A percentile compares a stretch with the other conserved stretches of the same genome.
phyloP scores from a whole-genome alignment of 2,329 filamentous ascomycete species.

The Nemania sp. region DNA sequence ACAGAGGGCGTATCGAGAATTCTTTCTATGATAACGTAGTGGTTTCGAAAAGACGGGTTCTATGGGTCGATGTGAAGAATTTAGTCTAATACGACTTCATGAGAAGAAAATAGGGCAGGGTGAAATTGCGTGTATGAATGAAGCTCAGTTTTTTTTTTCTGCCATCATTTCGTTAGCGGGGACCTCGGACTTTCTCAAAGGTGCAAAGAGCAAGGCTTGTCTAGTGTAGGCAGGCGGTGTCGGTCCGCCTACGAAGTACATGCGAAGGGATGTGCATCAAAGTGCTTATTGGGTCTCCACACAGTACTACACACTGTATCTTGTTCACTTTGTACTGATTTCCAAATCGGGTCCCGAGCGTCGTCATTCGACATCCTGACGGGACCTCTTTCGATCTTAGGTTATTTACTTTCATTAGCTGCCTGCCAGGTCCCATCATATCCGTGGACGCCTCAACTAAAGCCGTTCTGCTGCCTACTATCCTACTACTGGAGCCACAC shows the following conservation, averaged over 20 bases:
- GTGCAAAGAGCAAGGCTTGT: conserved; percentile 8
- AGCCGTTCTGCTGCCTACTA: not conserved
- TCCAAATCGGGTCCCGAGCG: conserved; percentile 13
- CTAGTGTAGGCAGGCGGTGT: conserved; percentile 34
- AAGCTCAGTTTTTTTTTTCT: conserved; percentile 28
- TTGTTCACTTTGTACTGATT: not conserved
- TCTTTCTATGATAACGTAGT: no score
- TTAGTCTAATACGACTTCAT: no score
- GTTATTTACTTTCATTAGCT: conserved; percentile 13
- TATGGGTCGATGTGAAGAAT: no score
- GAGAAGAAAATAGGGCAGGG: no score
- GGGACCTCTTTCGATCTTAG: conserved; percentile 11
- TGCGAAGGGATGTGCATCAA: no score
- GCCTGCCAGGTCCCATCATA: conserved; percentile 21
- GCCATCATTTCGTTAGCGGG: conserved; percentile 19
- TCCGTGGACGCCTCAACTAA: conserved; percentile 6
- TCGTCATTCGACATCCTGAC: conserved; percentile 28
- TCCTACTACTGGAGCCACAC: not conserved
- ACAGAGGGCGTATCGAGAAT: not conserved
- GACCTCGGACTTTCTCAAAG: conserved; percentile 5
- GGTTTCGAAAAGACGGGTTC: no score
- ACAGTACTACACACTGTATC: not conserved
- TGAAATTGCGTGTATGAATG: not conserved
- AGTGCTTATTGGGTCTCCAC: not conserved
- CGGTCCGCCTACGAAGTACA: conserved; percentile 21